Conservation (phyloP, 805 yeast species). For the Sungouiella thailandica region DNA sequence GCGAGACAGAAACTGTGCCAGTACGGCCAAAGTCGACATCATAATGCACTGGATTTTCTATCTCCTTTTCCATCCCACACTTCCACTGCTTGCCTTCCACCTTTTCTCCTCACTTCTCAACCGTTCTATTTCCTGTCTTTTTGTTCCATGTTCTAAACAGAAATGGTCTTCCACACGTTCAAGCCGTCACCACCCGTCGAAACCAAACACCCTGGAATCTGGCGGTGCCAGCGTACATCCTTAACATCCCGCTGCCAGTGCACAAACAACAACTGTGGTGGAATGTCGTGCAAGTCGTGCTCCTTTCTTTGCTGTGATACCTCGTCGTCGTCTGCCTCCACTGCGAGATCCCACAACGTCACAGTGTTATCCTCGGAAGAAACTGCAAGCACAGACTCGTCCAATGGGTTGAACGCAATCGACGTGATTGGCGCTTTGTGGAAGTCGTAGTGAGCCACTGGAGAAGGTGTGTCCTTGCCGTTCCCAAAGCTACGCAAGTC, state of each 20-base stretch:
- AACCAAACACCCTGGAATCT: slow-evolving; percentile 92
- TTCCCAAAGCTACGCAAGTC: slow-evolving; percentile 81
- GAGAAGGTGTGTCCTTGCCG: slow-evolving; percentile 48
- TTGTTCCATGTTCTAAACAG: slow-evolving; percentile 47
- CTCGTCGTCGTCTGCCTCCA: slow-evolving; percentile 96
- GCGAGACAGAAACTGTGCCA: too few species aligned
- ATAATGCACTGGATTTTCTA: neutral
- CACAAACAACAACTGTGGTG: slow-evolving; percentile 91
- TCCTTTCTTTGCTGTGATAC: slow-evolving; percentile 79
- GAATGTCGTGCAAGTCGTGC: slow-evolving; percentile 80
- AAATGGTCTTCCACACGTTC: slow-evolving; percentile 93
- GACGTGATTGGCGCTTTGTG: slow-evolving; percentile 92
- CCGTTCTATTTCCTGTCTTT: neutral
- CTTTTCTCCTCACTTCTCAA: neutral
- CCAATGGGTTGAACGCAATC: slow-evolving; percentile 89
- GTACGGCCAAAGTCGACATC: too few species aligned
- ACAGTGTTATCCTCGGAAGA: slow-evolving; percentile 96
- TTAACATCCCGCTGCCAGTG: slow-evolving; percentile 98
- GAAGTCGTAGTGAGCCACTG: slow-evolving; percentile 94
- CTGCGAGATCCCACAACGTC: slow-evolving; percentile 96
- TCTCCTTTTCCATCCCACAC: neutral
- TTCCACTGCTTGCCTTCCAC: neutral
- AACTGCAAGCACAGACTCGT: slow-evolving; percentile 93
- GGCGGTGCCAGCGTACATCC: slow-evolving; percentile 97
- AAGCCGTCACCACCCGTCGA: slow-evolving; percentile 95